These are phyloP conservation scores for Puccinia novopanici DNA, from an alignment of 1,284 basidiomycete species.

Conservation along the genomic window DNA sequence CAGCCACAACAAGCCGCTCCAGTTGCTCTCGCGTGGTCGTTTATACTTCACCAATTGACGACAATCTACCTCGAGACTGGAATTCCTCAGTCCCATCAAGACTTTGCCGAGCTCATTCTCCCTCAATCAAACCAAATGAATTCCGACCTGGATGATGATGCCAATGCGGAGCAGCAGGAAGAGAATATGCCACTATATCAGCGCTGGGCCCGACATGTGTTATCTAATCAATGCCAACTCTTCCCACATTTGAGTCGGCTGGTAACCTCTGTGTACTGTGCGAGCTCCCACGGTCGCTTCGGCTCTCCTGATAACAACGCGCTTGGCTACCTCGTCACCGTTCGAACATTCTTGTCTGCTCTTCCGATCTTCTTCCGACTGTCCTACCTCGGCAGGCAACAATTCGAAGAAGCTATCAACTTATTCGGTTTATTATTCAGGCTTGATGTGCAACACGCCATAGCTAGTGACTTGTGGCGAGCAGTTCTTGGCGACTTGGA, in stretches of 20 bases:
- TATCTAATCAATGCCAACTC: conserved; percentile 46
- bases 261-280: conserved; percentile 30
- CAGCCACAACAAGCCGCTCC: conserved; percentile 37
- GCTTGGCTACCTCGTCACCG: conserved; percentile 44
- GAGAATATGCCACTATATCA: conserved; percentile 48
- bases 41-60: conserved; percentile 42
- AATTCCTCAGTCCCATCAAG: conserved; percentile 41
- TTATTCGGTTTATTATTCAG: conserved; percentile 43
- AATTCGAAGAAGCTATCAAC: conserved; percentile 46
- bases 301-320: conserved; percentile 44
- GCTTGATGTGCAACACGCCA: conserved; percentile 36
- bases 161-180: conserved; percentile 10
- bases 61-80: conserved; percentile 32
- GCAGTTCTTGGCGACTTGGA: conserved; percentile 28
- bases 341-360: conserved; percentile 42
- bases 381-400: conserved; percentile 30
- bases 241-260: conserved; percentile 39
- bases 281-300: conserved; percentile 26
- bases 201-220: conserved; percentile 36
- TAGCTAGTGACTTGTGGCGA: conserved; percentile 45
- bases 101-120: conserved; percentile 39
- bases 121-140: conserved; percentile 7
- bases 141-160: conserved; percentile 31
- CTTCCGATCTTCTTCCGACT: conserved; percentile 43
- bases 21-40: conserved; percentile 45